Percentiles rank a stretch among this genome's conserved stretches.
These are phyloP conservation scores for Candida gorgasii DNA, from an alignment of 805 yeast species.

Conservation along the genomic window DNA sequence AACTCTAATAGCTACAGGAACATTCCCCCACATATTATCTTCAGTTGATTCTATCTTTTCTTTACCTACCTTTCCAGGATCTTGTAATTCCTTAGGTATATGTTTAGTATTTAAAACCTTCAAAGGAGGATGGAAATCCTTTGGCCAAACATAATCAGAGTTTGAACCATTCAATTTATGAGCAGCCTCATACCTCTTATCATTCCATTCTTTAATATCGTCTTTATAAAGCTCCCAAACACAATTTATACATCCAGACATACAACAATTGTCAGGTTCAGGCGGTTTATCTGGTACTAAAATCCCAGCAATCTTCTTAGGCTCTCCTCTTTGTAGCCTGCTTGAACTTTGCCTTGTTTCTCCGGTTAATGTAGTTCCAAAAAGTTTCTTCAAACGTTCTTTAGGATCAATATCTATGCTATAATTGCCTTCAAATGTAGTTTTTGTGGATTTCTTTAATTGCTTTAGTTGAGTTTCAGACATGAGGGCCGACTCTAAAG, in stretches of 20 bases:
- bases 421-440: slow-evolving; percentile 36
- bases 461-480: slow-evolving; percentile 18
- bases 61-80: slow-evolving; percentile 9
- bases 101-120: slow-evolving; percentile 30
- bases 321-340: slow-evolving; percentile 36
- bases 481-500: slow-evolving; percentile 33
- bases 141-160: slow-evolving; percentile 47
- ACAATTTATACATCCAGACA: slow-evolving; percentile 96
- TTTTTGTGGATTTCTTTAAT: slow-evolving; percentile 22
- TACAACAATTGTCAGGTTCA: slow-evolving; percentile 95
- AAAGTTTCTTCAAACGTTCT: slow-evolving; percentile 49
- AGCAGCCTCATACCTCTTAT: slow-evolving; percentile 59
- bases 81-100: slow-evolving; percentile 38
- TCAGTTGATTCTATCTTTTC: slow-evolving; percentile 17
- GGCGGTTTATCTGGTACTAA: slow-evolving; percentile 78
- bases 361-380: slow-evolving; percentile 60
- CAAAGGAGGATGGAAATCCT: slow-evolving; percentile 42
- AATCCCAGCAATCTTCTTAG: slow-evolving; percentile 55
- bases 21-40: slow-evolving; percentile 43
- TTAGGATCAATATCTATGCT: slow-evolving; percentile 36
- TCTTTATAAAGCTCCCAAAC: slow-evolving; percentile 95
- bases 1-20: slow-evolving; percentile 75
- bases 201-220: slow-evolving; percentile 82
- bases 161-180: slow-evolving; percentile 24
- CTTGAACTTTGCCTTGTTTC: slow-evolving; percentile 45